Evolutionary conservation across 2,329 filamentous ascomycete genomes (phyloP).

Genomic region (Trichoderma hamatum): DNA sequence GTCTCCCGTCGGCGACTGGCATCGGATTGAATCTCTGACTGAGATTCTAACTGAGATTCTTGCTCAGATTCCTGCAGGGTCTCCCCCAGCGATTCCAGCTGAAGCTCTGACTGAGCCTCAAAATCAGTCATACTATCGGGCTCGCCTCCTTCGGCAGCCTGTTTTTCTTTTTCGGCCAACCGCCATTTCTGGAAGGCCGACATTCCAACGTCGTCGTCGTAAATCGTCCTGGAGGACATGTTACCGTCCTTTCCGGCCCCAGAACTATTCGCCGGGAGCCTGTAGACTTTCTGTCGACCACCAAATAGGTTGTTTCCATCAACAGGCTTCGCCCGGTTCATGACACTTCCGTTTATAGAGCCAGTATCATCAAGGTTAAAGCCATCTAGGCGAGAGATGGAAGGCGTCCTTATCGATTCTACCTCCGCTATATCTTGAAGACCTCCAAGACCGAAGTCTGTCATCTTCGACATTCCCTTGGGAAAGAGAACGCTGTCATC

Average conservation of each 20-base stretch:
- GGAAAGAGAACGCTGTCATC: constrained; percentile 91
- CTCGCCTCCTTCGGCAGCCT: constrained; percentile 44
- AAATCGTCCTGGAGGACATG: constrained; percentile 71
- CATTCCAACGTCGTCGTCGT: constrained; percentile 82
- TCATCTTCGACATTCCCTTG: constrained; percentile 76
- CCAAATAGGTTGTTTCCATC: constrained; percentile 95
- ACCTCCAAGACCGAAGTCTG: constrained; percentile 65
- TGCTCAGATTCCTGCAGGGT: constrained; percentile 45
- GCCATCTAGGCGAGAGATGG: constrained; percentile 64
- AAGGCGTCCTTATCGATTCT: constrained; percentile 71
- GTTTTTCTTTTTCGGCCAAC: constrained; percentile 61
- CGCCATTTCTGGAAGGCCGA: constrained; percentile 83
- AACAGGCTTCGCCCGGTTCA: constrained; percentile 77
- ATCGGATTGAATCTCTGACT: constrained; percentile 56
- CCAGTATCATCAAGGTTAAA: constrained; percentile 73
- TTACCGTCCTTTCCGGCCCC: constrained; percentile 49
- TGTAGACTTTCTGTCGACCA: constrained; percentile 93
- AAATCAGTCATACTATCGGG: constrained; percentile 40
- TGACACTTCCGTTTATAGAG: constrained; percentile 68
- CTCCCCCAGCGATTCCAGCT: constrained; percentile 55
- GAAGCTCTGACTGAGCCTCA: not conserved
- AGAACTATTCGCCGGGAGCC: constrained; percentile 63
- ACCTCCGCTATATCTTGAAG: constrained; percentile 90
- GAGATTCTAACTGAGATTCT: constrained; percentile 5
- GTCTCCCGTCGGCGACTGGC: constrained; percentile 81